phyloP scores from a whole-genome alignment of 2,329 filamentous ascomycete genomes.

The Hypoxylon sp. region DNA sequence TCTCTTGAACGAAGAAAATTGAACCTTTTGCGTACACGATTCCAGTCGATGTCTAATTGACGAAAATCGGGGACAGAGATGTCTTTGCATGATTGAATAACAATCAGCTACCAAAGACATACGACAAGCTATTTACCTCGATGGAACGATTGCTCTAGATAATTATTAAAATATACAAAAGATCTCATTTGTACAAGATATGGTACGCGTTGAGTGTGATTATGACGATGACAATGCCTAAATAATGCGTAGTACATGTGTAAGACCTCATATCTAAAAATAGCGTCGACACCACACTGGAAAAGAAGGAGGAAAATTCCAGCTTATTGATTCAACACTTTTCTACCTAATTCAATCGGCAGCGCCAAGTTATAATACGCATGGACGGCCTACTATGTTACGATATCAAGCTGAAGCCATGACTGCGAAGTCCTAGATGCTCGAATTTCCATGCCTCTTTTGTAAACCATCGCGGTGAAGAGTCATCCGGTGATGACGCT shows the following conservation, averaged over 20 bases:
- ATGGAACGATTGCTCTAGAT: not conserved
- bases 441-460: not conserved
- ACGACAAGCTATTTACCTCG: not conserved
- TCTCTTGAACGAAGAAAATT: no score
- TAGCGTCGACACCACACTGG: no score
- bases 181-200: not conserved
- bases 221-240: not conserved
- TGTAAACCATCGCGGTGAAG: constrained; percentile 1
- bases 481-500: constrained; percentile 7
- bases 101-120: not conserved
- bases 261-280: no score
- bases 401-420: no score
- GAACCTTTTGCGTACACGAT: not conserved
- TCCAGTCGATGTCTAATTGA: not conserved
- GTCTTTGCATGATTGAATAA: no score
- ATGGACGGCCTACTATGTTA: no score
- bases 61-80: not conserved
- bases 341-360: no score
- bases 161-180: not conserved
- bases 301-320: no score
- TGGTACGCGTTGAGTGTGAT: not conserved
- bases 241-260: no score
- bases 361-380: no score
- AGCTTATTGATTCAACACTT: no score
- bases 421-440: not conserved